A percentile compares a stretch with the other conserved stretches of the same genome.
Conservation (phyloP, 139 green algal species). For the Haematococcus sp. region DNA sequence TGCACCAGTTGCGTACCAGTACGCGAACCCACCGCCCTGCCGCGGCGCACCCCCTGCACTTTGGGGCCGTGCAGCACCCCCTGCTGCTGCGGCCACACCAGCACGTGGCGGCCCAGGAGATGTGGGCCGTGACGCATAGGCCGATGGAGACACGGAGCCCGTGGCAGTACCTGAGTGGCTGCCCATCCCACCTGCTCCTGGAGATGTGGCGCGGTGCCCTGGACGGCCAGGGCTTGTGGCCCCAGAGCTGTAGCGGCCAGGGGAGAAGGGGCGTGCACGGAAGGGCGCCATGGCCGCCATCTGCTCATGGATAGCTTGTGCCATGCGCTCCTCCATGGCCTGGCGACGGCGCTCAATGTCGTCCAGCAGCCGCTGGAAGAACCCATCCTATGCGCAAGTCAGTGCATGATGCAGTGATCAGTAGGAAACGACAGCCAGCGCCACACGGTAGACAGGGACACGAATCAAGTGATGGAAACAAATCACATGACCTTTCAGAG, state of each 20-base stretch:
- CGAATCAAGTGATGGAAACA: too few relatives aligned
- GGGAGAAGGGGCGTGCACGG: neutral
- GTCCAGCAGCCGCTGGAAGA: slow-evolving; percentile 5
- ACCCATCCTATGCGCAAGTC: neutral
- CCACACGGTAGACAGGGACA: too few relatives aligned
- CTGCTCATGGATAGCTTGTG: neutral
- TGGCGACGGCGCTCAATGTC: neutral
- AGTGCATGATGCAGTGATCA: too few relatives aligned
- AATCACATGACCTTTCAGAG: neutral
- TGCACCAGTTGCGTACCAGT: neutral
- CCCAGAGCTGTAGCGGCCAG: neutral
- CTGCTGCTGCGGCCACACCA: too few relatives aligned
- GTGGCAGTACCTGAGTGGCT: too few relatives aligned
- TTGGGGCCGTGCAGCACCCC: too few relatives aligned
- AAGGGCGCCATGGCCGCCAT: neutral
- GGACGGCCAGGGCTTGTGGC: neutral
- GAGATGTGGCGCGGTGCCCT: neutral
- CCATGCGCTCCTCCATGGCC: slow-evolving; percentile 8
- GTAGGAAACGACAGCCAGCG: too few relatives aligned
- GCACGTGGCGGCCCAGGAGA: too few relatives aligned
- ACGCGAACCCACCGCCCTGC: slow-evolving; percentile 1
- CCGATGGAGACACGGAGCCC: too few relatives aligned
- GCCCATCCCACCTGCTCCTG: too few relatives aligned
- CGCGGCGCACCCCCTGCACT: neutral
- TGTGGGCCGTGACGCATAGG: too few relatives aligned